Evolutionary conservation across 176 grass and related monocot species (phyloP).

Genomic region (Zoysia japonica): DNA sequence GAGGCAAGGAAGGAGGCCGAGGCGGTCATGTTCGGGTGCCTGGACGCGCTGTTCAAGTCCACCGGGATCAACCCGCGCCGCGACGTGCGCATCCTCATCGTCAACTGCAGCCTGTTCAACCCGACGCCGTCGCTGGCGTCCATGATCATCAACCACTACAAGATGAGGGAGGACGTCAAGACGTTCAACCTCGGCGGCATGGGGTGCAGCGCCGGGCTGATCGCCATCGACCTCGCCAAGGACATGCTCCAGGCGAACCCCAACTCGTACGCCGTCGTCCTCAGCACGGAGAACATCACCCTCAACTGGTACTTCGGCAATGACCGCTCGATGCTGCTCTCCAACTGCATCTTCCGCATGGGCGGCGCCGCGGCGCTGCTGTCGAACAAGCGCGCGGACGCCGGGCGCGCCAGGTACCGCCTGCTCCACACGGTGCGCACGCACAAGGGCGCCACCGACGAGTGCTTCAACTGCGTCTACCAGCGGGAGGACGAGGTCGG

Average conservation of each 20-base stretch:
- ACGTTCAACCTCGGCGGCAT: slow-evolving; percentile 81
- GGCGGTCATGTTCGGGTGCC: slow-evolving; percentile 76
- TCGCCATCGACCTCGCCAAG: slow-evolving; percentile 76
- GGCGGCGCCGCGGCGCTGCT: slow-evolving; percentile 68
- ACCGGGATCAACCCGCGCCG: slow-evolving; percentile 60
- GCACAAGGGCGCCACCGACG: slow-evolving; percentile 69
- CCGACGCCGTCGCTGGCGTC: slow-evolving; percentile 73
- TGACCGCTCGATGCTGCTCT: slow-evolving; percentile 71
- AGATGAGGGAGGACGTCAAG: slow-evolving; percentile 67
- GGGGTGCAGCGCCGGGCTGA: slow-evolving; percentile 80
- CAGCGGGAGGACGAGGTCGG: slow-evolving; percentile 58
- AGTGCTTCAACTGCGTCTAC: slow-evolving; percentile 77
- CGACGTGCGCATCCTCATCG: slow-evolving; percentile 66
- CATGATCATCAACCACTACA: slow-evolving; percentile 80
- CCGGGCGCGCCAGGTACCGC: slow-evolving; percentile 67
- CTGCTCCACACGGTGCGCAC: slow-evolving; percentile 74
- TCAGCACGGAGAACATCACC: slow-evolving; percentile 83
- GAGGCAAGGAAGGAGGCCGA: slow-evolving; percentile 65
- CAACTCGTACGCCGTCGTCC: slow-evolving; percentile 54
- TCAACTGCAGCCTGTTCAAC: slow-evolving; percentile 84
- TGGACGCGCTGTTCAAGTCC: slow-evolving; percentile 56
- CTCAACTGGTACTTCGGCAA: slow-evolving; percentile 84
- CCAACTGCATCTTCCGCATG: slow-evolving; percentile 89
- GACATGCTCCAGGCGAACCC: slow-evolving; percentile 71
- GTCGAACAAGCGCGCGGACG: slow-evolving; percentile 59